Evolutionary conservation across 495 filamentous ascomycete species (phyloP), one percentile per base, ranked within the genome.

Genomic region (Aspergillus egyptiacus): DNA sequence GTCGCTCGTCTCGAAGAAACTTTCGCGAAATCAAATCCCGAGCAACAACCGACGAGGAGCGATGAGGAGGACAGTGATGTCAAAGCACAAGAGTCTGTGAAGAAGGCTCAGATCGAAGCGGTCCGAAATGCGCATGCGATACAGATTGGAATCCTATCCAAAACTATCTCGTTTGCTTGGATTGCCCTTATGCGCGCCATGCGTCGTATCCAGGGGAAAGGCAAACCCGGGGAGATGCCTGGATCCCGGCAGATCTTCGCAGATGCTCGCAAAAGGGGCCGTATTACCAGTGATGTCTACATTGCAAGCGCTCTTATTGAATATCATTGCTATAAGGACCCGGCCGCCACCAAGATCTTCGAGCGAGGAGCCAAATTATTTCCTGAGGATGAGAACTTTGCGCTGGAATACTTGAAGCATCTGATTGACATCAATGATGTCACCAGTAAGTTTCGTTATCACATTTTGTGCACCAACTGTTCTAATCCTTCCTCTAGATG

Each of bases 361-460:
- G 94, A 98, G 53, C 81, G 90, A 23, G 93, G 94, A 30, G 81
- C 91, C 37, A 91, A 86, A 56, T 73, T 98, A 2, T 97, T 96
- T 61, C 89, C 90, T 0, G 85, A 93, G 15, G 91, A 96, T 57
- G 91, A 94, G 60, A 73, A 80, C 41, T 97, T 96, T 67, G 85
- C 90, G 6, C 74, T 97, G 30, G 90, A 95, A 62, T 96, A 97
- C 59, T 70, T 97, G 59, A 96, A 96, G 69, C 90, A 96, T 69
- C 74, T 97, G 38, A 82, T 96, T 48, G 81, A 85, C 18, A 85
- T 85, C 55, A 91, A 94, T 51, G 93, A 98, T 65, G 82, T 87
- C 39, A 95, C 86, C 35, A 97, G 89, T 95, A 77, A 79, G 89
- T 77, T 34, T 6, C 40, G 1, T 18, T 31, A 13, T 19, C 11